Evolutionary conservation across 371 early-diverging fungal species (phyloP).

Genomic region (Phascolomyces articulosus): DNA sequence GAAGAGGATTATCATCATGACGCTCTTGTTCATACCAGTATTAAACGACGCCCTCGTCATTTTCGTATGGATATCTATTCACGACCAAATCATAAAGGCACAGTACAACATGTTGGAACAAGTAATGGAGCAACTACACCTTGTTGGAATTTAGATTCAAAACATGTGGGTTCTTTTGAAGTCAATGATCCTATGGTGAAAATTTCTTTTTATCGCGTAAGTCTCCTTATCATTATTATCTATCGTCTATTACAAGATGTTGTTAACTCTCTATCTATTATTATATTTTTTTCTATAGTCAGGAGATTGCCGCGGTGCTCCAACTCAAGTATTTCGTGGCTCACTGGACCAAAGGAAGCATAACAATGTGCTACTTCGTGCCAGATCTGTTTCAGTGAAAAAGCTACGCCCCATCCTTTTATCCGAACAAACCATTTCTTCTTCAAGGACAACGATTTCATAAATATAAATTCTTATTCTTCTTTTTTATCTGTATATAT

Average conservation of each 20-base stretch:
- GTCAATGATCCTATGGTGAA: slow-evolving; percentile 20
- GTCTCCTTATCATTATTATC: not conserved
- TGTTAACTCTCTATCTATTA: not conserved
- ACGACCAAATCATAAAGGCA: slow-evolving; percentile 14
- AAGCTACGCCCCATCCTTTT: slow-evolving; percentile 15
- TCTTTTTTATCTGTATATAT: no score
- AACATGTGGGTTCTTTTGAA: slow-evolving; percentile 11
- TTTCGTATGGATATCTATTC: slow-evolving; percentile 18
- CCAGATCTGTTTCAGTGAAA: slow-evolving; percentile 12
- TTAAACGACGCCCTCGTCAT: slow-evolving; percentile 11
- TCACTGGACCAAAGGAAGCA: slow-evolving; percentile 4
- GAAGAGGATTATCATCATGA: no score
- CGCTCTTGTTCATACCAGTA: not conserved
- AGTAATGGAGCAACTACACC: slow-evolving; percentile 9
- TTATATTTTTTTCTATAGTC: slow-evolving; percentile 3
- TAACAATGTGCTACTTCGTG: slow-evolving; percentile 8
- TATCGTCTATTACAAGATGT: not conserved
- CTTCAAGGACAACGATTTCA: slow-evolving; percentile 1
- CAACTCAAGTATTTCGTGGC: slow-evolving; percentile 1
- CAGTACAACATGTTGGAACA: slow-evolving; percentile 15
- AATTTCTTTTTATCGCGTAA: slow-evolving; percentile 15
- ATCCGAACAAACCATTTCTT: not conserved
- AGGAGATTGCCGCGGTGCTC: slow-evolving; percentile 11
- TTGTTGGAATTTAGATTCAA: slow-evolving; percentile 15
- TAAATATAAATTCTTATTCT: no score